Percentiles rank a stretch among this genome's conserved stretches.
Evolutionary conservation across 2,329 filamentous ascomycete species (phyloP).

Genomic region (Fusarium papillatum): DNA sequence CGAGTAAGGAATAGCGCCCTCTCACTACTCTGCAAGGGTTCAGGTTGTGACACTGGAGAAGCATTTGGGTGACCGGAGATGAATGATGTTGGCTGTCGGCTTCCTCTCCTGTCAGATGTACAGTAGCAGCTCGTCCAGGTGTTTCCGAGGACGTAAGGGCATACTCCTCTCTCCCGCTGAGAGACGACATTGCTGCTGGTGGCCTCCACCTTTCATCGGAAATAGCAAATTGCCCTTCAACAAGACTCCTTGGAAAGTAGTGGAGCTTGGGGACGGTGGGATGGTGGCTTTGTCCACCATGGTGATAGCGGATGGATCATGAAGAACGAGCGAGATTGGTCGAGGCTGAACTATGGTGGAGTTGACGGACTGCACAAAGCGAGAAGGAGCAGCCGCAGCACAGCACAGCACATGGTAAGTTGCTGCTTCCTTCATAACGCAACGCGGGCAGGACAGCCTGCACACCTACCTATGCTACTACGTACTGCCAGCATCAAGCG

Average conservation of each 20-base stretch:
- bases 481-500: not conserved
- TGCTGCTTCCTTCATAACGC: conserved; percentile 11
- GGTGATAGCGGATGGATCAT: conserved; percentile 39
- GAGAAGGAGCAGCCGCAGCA: conserved; percentile 36
- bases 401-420: conserved; percentile 10
- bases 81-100: conserved; percentile 8
- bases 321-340: conserved; percentile 38
- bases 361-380: conserved; percentile 26
- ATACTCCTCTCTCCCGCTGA: not conserved
- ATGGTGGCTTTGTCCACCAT: conserved; percentile 40
- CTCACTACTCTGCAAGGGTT: conserved; percentile 27
- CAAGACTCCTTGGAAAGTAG: conserved; percentile 8
- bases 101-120: not conserved
- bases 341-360: conserved; percentile 34
- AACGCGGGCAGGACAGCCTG: conserved; percentile 11
- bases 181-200: not conserved
- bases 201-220: conserved; percentile 1
- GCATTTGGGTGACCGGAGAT: conserved; percentile 7
- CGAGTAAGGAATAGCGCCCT: conserved; percentile 33
- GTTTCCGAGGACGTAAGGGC: not conserved
- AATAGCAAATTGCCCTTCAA: conserved; percentile 13
- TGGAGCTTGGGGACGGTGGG: conserved; percentile 36
- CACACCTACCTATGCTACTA: not conserved
- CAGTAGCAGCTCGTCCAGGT: not conserved
- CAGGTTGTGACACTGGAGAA: conserved; percentile 19